phyloP scores from a whole-genome alignment of 345 rosid genomes.

The Pugionium dolabratum region DNA sequence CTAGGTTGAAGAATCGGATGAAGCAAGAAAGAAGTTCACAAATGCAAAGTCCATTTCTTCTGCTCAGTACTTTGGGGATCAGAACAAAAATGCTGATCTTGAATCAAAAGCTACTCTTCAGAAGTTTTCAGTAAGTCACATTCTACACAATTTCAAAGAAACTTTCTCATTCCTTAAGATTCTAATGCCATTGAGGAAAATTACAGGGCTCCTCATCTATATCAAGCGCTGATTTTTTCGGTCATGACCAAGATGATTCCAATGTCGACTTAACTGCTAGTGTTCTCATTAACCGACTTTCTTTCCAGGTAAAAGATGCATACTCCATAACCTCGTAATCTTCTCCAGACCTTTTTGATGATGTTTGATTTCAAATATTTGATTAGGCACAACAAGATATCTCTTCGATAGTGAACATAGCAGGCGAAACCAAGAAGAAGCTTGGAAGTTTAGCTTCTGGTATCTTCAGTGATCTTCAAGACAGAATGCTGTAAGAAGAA shows the following conservation, averaged over 20 bases:
- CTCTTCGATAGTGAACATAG: conserved; percentile 89
- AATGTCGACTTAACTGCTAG: conserved; percentile 78
- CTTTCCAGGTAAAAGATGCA: conserved; percentile 75
- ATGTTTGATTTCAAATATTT: conserved; percentile 12
- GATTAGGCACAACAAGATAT: conserved; percentile 91
- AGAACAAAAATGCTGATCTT: conserved; percentile 50
- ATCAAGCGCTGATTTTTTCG: conserved; percentile 96
- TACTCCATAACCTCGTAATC: background rate
- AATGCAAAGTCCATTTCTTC: conserved; percentile 98
- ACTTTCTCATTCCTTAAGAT: background rate
- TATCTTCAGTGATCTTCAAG: conserved; percentile 84
- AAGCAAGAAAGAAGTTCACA: conserved; percentile 95
- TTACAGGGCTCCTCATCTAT: conserved; percentile 84
- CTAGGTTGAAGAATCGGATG: conserved; percentile 89
- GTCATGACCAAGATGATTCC: conserved; percentile 52
- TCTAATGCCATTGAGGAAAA: conserved; percentile 12
- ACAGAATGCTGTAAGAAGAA: conserved; percentile 73
- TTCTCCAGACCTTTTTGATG: background rate
- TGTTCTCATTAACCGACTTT: conserved; percentile 83
- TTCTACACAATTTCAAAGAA: background rate
- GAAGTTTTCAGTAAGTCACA: conserved; percentile 76
- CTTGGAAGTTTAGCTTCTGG: conserved; percentile 84
- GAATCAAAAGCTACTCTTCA: conserved; percentile 88
- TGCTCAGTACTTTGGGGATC: conserved; percentile 91
- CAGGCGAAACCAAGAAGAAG: conserved; percentile 97